Conservation (phyloP, 2,329 filamentous ascomycete species). For the Akanthomyces dipterigenus region DNA sequence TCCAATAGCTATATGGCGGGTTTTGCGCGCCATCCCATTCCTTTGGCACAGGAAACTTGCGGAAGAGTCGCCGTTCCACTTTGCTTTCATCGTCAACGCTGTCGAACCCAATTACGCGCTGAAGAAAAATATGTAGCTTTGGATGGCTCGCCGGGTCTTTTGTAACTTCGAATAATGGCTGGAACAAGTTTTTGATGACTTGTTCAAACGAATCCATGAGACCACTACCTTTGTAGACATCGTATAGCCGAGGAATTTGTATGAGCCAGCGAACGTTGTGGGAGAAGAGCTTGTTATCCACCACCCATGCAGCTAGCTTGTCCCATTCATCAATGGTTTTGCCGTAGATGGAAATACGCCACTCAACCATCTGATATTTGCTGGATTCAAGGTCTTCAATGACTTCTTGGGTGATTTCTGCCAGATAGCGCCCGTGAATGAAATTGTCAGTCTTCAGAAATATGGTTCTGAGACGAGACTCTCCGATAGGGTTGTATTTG, state of each 20-base stretch:
- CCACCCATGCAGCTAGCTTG: slow-evolving; percentile 92
- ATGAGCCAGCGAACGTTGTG: slow-evolving; percentile 97
- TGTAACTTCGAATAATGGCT: slow-evolving; percentile 91
- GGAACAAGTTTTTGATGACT: slow-evolving; percentile 84
- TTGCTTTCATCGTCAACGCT: slow-evolving; percentile 99
- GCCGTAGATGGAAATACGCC: slow-evolving; percentile 97
- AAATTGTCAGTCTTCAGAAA: slow-evolving; percentile 98
- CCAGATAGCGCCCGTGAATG: slow-evolving; percentile 90
- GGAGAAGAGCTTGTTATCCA: slow-evolving; percentile 96
- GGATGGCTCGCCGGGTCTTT: slow-evolving; percentile 79
- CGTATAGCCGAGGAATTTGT: slow-evolving; percentile 88
- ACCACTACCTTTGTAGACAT: slow-evolving; percentile 86
- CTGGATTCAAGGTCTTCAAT: slow-evolving; percentile 95
- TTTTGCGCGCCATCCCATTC: slow-evolving; percentile 91
- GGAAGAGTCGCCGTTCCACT: slow-evolving; percentile 85
- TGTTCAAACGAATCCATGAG: slow-evolving; percentile 88
- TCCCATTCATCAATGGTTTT: slow-evolving; percentile 93
- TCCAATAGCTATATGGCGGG: slow-evolving; percentile 97
- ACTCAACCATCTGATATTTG: slow-evolving; percentile 99
- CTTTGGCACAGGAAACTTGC: slow-evolving; percentile 86
- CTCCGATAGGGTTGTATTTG: slow-evolving; percentile 96
- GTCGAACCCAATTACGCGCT: slow-evolving; percentile 93
- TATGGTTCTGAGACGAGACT: slow-evolving; percentile 92
- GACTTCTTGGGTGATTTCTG: slow-evolving; percentile 96
- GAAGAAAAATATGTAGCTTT: slow-evolving; percentile 89